phyloP scores from a whole-genome alignment of 2,329 filamentous ascomycete species.

The Colletotrichum truncatum region DNA sequence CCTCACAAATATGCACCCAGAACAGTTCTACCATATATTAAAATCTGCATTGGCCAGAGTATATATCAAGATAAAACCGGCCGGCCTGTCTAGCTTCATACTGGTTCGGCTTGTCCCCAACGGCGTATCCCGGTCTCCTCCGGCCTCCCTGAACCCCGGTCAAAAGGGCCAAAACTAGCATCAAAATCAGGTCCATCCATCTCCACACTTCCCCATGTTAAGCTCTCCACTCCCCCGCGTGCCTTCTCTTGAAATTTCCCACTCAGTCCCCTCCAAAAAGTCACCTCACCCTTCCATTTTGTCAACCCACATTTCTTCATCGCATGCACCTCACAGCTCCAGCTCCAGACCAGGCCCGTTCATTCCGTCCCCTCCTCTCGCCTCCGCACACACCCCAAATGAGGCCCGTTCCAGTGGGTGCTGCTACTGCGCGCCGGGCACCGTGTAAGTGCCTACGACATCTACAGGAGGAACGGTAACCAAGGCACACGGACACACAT shows the following conservation, averaged over 20 bases:
- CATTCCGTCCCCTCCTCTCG: not conserved
- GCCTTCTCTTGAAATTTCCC: not conserved
- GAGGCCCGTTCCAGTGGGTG: not conserved
- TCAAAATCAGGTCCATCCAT: not conserved
- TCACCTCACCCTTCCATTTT: not conserved
- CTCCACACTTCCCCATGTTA: slow-evolving; percentile 2
- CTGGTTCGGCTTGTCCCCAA: not conserved
- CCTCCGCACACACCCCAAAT: slow-evolving; percentile 23
- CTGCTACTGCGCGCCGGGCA: not conserved
- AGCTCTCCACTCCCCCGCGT: not conserved
- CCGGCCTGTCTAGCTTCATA: too few relatives aligned
- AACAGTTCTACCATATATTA: too few relatives aligned
- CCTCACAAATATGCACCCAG: too few relatives aligned
- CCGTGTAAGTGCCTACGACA: slow-evolving; percentile 13
- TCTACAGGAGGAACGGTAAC: not conserved
- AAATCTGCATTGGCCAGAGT: too few relatives aligned
- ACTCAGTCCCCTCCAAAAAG: not conserved
- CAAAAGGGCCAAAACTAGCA: not conserved
- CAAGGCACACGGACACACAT: too few relatives aligned
- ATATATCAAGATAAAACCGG: too few relatives aligned
- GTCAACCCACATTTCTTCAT: slow-evolving; percentile 11
- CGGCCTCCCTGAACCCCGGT: not conserved
- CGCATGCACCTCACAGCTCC: not conserved
- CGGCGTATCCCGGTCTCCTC: too few relatives aligned
- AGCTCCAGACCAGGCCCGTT: not conserved